Base-by-base conservation (phyloP, 371 early-diverging fungal species). In the Mortierella sp. region DNA sequence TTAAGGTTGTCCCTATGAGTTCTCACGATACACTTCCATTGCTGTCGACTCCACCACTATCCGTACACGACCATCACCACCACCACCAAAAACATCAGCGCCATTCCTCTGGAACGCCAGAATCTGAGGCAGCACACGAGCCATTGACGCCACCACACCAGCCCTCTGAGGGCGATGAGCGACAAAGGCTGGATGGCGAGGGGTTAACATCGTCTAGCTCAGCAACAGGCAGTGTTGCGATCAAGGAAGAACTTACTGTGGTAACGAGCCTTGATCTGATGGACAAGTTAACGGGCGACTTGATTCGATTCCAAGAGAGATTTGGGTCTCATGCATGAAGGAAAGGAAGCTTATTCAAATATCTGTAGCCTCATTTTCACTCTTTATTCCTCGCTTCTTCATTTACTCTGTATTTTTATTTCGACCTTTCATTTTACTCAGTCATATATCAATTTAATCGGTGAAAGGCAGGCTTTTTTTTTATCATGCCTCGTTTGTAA, bases 271-370 rank as follows among this genome's bases (percentile, higher is more conserved):
- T 86, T 43, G 88, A 88, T 51, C 68, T 87, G 47, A 86, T 87
- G 87, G 87, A 86, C 69, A 69, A 81, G 43, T 56, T 87, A 29
- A 84, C 87, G 23, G 80, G 85, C 59, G 80, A 87, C 49, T 62
- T 87, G 42, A 85, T 87, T 43, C 78, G 76, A 6, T 87, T 87
- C 61, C 86, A 87, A 72, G 83, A 85, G n/a, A 75, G 66, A 49
- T 79, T 73, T 57, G 80, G 66, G 10, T 56, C 57, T 0, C 26
- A 57, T 45, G 49, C 51, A 53, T 75, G 61, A 53, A 32, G 43
- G 5, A 29, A 32, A 6, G 26, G 49, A 57, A 13, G 17, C 34
- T 19, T 31, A 6, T 12, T 31, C 31, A 17, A 6, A 6, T 19
- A 19, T 51, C 19, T 28, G 12, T 35, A 9, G 6, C 13, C 13